phyloP scores from a whole-genome alignment of 2,329 filamentous ascomycete genomes.

The Fusarium abutilonis region DNA sequence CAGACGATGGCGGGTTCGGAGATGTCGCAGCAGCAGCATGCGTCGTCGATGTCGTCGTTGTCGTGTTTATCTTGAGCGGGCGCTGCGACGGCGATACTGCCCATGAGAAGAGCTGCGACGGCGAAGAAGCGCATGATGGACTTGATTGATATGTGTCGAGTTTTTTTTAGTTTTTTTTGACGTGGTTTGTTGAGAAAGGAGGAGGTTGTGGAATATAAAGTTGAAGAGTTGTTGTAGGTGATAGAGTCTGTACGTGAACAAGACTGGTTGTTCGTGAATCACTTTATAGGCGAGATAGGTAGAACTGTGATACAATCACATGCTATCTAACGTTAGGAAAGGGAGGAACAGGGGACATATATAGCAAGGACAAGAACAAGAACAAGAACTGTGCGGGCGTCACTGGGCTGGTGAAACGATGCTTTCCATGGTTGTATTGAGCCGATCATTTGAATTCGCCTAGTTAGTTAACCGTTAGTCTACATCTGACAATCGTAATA shows the following conservation, averaged over 20 bases:
- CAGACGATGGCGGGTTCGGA: constrained; percentile 42
- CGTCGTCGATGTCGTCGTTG: constrained; percentile 10
- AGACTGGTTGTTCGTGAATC: constrained; percentile 15
- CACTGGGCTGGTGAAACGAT: constrained; percentile 23
- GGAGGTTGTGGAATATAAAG: not conserved
- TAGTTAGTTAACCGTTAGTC: constrained; percentile 1
- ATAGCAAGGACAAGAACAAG: constrained; percentile 3
- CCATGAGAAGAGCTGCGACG: constrained; percentile 40
- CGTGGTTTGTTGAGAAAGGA: not conserved
- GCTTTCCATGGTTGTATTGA: not conserved
- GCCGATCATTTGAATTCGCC: constrained; percentile 6
- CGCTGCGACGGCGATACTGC: constrained; percentile 33
- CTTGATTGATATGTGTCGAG: not conserved
- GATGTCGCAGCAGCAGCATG: constrained; percentile 51
- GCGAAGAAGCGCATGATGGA: constrained; percentile 42
- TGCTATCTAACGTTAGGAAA: not conserved
- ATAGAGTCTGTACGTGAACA: constrained; percentile 11
- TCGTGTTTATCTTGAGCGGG: constrained; percentile 19
- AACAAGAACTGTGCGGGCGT: constrained; percentile 23
- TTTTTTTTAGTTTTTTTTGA: not conserved
- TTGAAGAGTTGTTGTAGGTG: not conserved
- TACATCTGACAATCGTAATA: constrained; percentile 26
- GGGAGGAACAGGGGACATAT: not conserved
- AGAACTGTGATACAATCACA: not conserved
- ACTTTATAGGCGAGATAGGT: not conserved